These are phyloP conservation scores for Vanrija sp. DNA, from an alignment of 1,284 basidiomycete genomes.

Conservation along the genomic window DNA sequence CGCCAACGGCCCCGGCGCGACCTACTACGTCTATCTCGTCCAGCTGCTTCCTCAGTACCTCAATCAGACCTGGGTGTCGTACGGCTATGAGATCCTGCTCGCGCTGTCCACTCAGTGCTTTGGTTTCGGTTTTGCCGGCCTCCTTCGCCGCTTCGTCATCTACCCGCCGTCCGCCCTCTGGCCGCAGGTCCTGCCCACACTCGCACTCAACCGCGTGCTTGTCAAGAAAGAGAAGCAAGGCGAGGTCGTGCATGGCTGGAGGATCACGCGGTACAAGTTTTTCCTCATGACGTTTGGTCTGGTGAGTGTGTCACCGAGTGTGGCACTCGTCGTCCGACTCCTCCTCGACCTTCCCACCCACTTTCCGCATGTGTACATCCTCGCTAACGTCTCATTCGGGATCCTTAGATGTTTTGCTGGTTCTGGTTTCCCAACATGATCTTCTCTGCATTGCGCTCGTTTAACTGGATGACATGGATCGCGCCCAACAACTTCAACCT, in stretches of 20 bases:
- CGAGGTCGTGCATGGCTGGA: background rate
- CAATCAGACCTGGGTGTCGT: background rate
- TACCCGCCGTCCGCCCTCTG: constrained; percentile 8
- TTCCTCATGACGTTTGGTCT: background rate
- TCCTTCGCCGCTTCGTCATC: constrained; percentile 2
- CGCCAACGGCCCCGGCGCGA: background rate
- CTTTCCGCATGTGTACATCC: too few species aligned
- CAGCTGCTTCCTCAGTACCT: background rate
- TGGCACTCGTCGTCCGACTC: too few species aligned
- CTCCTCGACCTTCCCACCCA: too few species aligned
- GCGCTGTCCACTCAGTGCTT: background rate
- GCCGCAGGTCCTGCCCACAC: constrained; percentile 7
- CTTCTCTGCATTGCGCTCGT: constrained; percentile 51
- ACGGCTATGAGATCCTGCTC: background rate
- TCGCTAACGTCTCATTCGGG: background rate
- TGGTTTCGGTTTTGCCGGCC: constrained; percentile 8
- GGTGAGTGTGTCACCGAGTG: too few species aligned
- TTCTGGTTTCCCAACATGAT: constrained; percentile 42
- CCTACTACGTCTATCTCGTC: background rate
- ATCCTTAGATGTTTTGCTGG: constrained; percentile 3
- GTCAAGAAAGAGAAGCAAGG: background rate
- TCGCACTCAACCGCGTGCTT: constrained; percentile 5
- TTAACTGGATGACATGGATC: constrained; percentile 60
- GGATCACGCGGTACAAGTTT: background rate
- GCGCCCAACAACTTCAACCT: constrained; percentile 35